These are phyloP conservation scores for Eutrema japonicum DNA, from an alignment of 345 rosid species.

Conservation along the genomic window DNA sequence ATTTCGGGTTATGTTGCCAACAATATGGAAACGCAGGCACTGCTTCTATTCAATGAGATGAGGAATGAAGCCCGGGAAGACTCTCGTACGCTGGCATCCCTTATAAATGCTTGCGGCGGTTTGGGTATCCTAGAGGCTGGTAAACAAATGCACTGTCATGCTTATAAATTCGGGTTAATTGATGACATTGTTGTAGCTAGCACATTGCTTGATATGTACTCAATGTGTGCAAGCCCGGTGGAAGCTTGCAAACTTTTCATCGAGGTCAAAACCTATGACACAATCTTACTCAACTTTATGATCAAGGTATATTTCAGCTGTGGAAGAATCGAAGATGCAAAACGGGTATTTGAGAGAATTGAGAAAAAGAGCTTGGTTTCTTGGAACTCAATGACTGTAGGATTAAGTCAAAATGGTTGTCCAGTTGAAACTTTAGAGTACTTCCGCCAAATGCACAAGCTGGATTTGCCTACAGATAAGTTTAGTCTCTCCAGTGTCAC, in stretches of 20 bases:
- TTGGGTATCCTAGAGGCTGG: slow-evolving; percentile 47
- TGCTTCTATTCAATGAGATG: slow-evolving; percentile 64
- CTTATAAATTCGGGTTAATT: slow-evolving; percentile 51
- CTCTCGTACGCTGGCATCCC: slow-evolving; percentile 56
- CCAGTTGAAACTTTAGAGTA: slow-evolving; percentile 66
- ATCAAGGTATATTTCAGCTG: slow-evolving; percentile 70
- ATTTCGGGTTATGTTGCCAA: slow-evolving; percentile 72
- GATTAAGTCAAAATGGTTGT: slow-evolving; percentile 74
- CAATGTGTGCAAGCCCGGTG: slow-evolving; percentile 59
- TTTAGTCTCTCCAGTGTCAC: slow-evolving; percentile 71
- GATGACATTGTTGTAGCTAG: slow-evolving; percentile 63
- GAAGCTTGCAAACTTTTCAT: slow-evolving; percentile 72
- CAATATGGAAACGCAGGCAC: slow-evolving; percentile 59
- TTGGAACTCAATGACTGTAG: slow-evolving; percentile 86
- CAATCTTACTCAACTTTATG: slow-evolving; percentile 78
- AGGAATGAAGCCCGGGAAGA: slow-evolving; percentile 50
- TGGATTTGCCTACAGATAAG: slow-evolving; percentile 60
- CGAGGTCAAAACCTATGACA: slow-evolving; percentile 66
- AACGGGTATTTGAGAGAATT: slow-evolving; percentile 57
- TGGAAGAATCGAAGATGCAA: slow-evolving; percentile 79
- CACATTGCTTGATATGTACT: slow-evolving; percentile 75
- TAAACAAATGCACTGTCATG: slow-evolving; percentile 68
- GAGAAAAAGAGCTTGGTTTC: slow-evolving; percentile 69
- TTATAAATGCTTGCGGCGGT: slow-evolving; percentile 62
- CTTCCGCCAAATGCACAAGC: slow-evolving; percentile 65